Conservation (phyloP, 2,329 filamentous ascomycete genomes). For the Chrysoporthe austroafricana region DNA sequence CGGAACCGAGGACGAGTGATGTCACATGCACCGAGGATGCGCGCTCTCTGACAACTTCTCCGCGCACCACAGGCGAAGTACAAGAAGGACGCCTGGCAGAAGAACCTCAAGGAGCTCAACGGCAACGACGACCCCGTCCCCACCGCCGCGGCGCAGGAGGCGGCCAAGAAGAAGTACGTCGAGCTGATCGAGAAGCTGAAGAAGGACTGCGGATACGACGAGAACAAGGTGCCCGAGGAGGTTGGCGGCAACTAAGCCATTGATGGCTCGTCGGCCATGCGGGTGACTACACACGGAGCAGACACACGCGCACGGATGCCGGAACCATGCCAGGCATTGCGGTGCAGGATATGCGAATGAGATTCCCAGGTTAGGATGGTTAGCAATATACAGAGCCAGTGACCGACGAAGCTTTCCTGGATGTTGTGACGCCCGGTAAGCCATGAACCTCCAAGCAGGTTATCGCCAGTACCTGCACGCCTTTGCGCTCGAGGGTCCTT, state of each 20-base stretch:
- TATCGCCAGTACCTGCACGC: not conserved
- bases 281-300: not conserved
- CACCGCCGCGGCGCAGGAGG: conserved; percentile 57
- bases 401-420: not conserved
- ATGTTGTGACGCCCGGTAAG: not conserved
- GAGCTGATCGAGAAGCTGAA: conserved; percentile 73
- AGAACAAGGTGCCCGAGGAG: conserved; percentile 64
- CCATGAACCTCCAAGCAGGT: too few species aligned
- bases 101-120: conserved; percentile 60
- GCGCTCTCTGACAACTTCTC: conserved; percentile 2
- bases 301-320: not conserved
- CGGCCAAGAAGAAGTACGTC: conserved; percentile 80
- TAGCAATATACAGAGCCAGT: conserved; percentile 1
- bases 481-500: not conserved
- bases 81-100: conserved; percentile 80
- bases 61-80: conserved; percentile 66
- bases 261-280: not conserved
- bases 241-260: conserved; percentile 41
- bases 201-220: conserved; percentile 68
- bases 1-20: not conserved
- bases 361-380: not conserved
- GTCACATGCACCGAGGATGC: conserved; percentile 13
- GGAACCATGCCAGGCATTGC: not conserved
- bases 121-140: conserved; percentile 17
- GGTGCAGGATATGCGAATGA: not conserved